Evolutionary conservation across 2,329 filamentous ascomycete species (phyloP).

Genomic region (Botrytis cinerea): DNA sequence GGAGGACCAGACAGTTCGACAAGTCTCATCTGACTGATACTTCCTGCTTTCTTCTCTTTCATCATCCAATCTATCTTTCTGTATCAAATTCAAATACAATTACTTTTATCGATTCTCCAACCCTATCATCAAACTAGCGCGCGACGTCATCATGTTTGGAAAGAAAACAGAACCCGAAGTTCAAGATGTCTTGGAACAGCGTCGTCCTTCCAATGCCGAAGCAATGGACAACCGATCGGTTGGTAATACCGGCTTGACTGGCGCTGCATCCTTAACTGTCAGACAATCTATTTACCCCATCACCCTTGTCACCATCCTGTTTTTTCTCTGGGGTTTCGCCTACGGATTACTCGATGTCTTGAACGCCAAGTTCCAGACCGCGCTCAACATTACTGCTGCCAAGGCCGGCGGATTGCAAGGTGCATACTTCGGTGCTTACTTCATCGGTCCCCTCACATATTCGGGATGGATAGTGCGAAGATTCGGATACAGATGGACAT

Average conservation of each 20-base stretch:
- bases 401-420: constrained; percentile 66
- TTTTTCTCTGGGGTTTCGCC: constrained; percentile 47
- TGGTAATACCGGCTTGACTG: constrained; percentile 2
- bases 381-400: constrained; percentile 61
- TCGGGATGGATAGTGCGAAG: constrained; percentile 71
- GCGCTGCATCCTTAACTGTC: constrained; percentile 17
- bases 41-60: background rate
- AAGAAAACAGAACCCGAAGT: constrained; percentile 6
- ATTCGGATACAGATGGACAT: constrained; percentile 75
- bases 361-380: constrained; percentile 57
- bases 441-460: constrained; percentile 64
- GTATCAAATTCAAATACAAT: background rate
- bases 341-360: constrained; percentile 83
- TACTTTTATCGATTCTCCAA: background rate
- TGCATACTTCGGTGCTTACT: constrained; percentile 71
- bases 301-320: constrained; percentile 21
- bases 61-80: background rate
- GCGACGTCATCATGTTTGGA: constrained; percentile 9
- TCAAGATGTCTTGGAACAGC: constrained; percentile 7
- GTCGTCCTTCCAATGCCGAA: background rate
- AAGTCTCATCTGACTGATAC: background rate
- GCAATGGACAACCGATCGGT: background rate
- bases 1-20: background rate
- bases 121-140: background rate
- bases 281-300: constrained; percentile 23